A percentile compares a stretch with the other conserved stretches of the same genome.
Evolutionary conservation across 2,329 filamentous ascomycete genomes (phyloP).

Genomic region (Aspergillus pseudoviridinutans): DNA sequence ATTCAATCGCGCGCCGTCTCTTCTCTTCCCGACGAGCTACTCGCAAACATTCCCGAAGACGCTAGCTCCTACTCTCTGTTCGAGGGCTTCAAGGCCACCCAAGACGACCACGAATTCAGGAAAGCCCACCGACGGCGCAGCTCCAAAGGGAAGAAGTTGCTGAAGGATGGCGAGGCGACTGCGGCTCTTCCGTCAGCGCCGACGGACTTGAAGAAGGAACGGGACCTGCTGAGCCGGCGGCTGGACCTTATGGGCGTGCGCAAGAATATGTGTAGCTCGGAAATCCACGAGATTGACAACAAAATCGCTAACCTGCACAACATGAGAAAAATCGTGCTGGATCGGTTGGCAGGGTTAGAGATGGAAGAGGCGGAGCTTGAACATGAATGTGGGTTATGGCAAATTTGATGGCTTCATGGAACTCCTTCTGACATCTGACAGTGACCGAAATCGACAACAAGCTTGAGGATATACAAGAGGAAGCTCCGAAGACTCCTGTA

Average conservation of each 20-base stretch:
- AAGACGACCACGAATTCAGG: constrained; percentile 59
- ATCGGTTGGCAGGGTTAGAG: constrained; percentile 79
- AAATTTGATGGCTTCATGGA: background rate
- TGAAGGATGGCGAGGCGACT: constrained; percentile 58
- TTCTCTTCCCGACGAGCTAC: constrained; percentile 83
- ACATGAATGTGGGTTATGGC: constrained; percentile 66
- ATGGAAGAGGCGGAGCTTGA: constrained; percentile 87
- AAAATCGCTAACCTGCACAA: constrained; percentile 90
- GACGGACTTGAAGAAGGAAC: constrained; percentile 73
- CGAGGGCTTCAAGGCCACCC: constrained; percentile 88
- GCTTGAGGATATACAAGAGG: constrained; percentile 61
- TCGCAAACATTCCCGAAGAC: constrained; percentile 82
- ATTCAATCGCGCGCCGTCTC: constrained; percentile 91
- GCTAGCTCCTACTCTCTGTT: constrained; percentile 88
- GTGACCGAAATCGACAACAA: constrained; percentile 58
- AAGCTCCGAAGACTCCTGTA: constrained; percentile 28
- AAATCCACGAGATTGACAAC: constrained; percentile 94
- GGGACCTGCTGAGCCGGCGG: constrained; percentile 73
- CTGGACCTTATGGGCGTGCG: constrained; percentile 87
- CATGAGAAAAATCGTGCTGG: constrained; percentile 89
- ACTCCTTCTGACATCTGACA: constrained; percentile 15
- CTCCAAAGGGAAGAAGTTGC: constrained; percentile 71
- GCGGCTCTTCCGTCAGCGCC: constrained; percentile 60
- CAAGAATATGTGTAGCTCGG: constrained; percentile 96
- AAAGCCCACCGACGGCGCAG: constrained; percentile 65